Percentiles rank a stretch among this genome's conserved stretches.
Evolutionary conservation across 306 rosid genomes (phyloP).

Genomic region (Fagus crenata): DNA sequence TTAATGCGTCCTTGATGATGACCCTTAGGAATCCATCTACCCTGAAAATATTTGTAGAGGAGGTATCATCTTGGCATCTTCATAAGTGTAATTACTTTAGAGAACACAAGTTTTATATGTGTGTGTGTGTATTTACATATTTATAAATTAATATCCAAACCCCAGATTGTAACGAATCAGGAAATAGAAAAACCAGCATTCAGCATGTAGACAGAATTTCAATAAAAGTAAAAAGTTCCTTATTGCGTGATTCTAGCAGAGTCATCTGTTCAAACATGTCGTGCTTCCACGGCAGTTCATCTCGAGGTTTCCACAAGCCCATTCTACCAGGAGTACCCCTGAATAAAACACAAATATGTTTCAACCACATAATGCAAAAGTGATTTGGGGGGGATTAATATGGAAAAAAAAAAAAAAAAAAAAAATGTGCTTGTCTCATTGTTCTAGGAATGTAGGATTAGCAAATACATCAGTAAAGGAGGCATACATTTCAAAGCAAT

Average conservation of each 20-base stretch:
- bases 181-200: neutral
- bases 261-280: conserved; percentile 29
- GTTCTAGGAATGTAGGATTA: neutral
- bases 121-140: neutral
- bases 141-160: neutral
- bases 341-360: conserved; percentile 18
- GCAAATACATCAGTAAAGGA: neutral
- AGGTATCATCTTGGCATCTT: conserved; percentile 7
- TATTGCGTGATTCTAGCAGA: conserved; percentile 3
- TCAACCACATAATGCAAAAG: neutral
- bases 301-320: conserved; percentile 2
- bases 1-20: conserved; percentile 11
- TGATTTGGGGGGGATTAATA: neutral
- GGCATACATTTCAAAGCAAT: neutral
- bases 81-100: neutral
- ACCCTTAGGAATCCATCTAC: conserved; percentile 7
- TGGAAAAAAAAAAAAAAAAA: too few species aligned
- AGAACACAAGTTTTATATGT: neutral
- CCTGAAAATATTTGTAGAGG: conserved; percentile 15
- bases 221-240: neutral
- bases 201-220: conserved; percentile 8
- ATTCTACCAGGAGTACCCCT: conserved; percentile 6
- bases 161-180: conserved; percentile 5
- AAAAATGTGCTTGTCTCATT: too few species aligned
- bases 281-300: conserved; percentile 22